Base-by-base conservation (phyloP, 345 rosid species). In the Dimocarpus longan region DNA sequence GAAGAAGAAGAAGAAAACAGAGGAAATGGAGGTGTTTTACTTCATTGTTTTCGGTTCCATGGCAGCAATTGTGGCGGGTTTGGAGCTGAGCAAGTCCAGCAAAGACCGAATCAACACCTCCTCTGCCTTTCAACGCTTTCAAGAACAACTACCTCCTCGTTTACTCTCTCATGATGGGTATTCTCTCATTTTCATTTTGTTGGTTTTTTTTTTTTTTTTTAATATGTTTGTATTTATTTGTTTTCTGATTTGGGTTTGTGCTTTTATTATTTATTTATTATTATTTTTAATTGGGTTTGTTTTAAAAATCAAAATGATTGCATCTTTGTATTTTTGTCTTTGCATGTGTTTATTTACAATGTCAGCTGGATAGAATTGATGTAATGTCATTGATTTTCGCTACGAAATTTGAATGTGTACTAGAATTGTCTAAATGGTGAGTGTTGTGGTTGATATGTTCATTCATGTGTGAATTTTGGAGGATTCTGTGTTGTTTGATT, bases 131-230 rank as follows among this genome's bases (percentile, higher is more conserved):
- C 90, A 82, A 85, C 84, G 75, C 89, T 81, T 90, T 92, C 90
- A 92, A 88, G 85, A 90, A 88, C 85, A 90, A 88, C 70, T 92
- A 92, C 73, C 90, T 92, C 73, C 48, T 90, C 13, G 96, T 92
- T 46, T 92, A 89, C 86, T 92, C 96, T 59, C 93, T 92, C 82
- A 90, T 90, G 96, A 92, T 92, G 94, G 91, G 96, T 92, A 71
- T 32, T 52, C 2, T 68, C 40, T 40, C 73, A 62, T 52, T 50
- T 22, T 74, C 72, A 4, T 15, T 28, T 74, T 28, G 0, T 26
- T 66, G 13, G 50, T 42, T 15, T 57, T 44, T 62, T 64, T n/a
- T 4, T 16, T 10, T 0, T 11, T 66, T 18, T 32, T 2, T 28
- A 37, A 2, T 10, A 13, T 10, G 13, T 69, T 22, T 8, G 42